Evolutionary conservation across 1,284 basidiomycete species (phyloP), one percentile per base, ranked within the genome.

Genomic region (Cryptococcus sp.): DNA sequence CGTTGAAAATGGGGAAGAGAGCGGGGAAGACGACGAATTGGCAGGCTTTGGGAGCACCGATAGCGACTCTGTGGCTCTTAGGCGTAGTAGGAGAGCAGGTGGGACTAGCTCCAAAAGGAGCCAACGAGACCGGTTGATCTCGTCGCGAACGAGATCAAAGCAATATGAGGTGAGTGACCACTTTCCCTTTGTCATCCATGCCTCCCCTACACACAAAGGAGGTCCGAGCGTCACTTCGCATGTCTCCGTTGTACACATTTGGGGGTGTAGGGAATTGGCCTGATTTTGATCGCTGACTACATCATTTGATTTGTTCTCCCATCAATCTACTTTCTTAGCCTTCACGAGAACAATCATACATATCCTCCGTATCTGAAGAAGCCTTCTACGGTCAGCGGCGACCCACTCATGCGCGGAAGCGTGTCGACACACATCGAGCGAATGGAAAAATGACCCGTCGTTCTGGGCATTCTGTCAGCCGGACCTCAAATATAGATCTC

Each of bases 111-210:
- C 10, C 20, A n/a, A 27, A 48, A 30, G 19, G 19, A 20, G 47
- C 17, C n/a, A 3, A 40, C 23, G 19, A 40, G 22, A 47, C 16
- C 23, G 22, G 38, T 11, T 42, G 50, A 52, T 52, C 5, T 52
- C 50, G 22, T 42, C 40, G 20, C 52, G 56, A 39, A 58, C 51
- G 7, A 52, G 56, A 25, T 50, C 51, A 15, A 58, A 48, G 27
- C 46, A 39, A 20, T 51, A 45, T 25, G 39, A 20, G 16, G 56
- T 58, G 47, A 58, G 56, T 50, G 13, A 35, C 23, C 2, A 39
- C 23, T 38, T 19, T 42, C 23, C 25, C 30, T 35, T 35, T 35
- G 30, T 35, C 30, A 35, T 35, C 30, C 4, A 35, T 35, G 5
- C 10, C 8, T 10, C 2, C 8, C 7, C 13, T 8, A 35, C 30